Evolutionary conservation across 331 rosid genomes (phyloP).

Genomic region (Spiraea crenata): DNA sequence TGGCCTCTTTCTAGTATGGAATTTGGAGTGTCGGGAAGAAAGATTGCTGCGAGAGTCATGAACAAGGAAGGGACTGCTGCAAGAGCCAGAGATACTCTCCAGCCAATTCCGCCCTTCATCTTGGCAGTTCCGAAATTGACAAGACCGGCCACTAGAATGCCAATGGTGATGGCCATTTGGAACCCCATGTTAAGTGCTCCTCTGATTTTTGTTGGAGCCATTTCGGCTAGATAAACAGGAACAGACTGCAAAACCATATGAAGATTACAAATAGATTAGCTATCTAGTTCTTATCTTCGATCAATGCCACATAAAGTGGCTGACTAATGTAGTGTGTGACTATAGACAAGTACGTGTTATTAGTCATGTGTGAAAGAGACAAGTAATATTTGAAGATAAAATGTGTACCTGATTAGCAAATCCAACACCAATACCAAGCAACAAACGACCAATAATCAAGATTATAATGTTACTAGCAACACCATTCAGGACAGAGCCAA

Average conservation of each 20-base stretch:
- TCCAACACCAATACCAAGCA: slow-evolving; percentile 47
- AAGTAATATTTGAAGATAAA: no score
- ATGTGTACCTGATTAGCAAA: slow-evolving; percentile 39
- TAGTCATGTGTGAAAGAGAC: no score
- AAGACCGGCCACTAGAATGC: slow-evolving; percentile 33
- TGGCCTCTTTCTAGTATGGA: slow-evolving; percentile 58
- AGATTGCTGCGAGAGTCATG: slow-evolving; percentile 55
- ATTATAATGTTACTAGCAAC: slow-evolving; percentile 20
- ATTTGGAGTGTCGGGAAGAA: slow-evolving; percentile 72
- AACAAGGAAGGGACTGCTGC: slow-evolving; percentile 66
- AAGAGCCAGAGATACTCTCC: slow-evolving; percentile 38
- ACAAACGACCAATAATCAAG: slow-evolving; percentile 32
- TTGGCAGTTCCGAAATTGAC: slow-evolving; percentile 35
- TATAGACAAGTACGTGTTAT: no score
- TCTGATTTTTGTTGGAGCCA: slow-evolving; percentile 43
- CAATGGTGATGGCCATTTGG: slow-evolving; percentile 44
- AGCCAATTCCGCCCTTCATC: slow-evolving; percentile 36
- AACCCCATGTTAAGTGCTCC: slow-evolving; percentile 47
- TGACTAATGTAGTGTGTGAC: no score
- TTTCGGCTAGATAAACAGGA: slow-evolving; percentile 40
- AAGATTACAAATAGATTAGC: background rate
- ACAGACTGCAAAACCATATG: slow-evolving; percentile 22
- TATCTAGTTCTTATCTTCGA: background rate
- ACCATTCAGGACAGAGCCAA: slow-evolving; percentile 38
- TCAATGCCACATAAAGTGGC: background rate